These are phyloP conservation scores for Pyrenochaeta sp. DNA, from an alignment of 2,329 filamentous ascomycete genomes.

Conservation along the genomic window DNA sequence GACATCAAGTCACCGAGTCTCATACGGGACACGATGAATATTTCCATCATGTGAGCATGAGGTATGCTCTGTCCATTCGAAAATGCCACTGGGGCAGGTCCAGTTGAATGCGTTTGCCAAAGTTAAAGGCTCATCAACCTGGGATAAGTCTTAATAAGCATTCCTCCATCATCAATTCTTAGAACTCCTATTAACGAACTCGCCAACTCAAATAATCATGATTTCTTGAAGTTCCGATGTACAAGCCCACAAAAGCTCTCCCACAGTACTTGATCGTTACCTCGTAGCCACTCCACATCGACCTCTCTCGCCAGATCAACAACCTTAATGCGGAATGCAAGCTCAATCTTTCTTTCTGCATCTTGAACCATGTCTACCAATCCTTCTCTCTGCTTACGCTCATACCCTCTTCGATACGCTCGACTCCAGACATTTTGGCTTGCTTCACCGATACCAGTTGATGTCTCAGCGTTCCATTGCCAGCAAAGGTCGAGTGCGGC, in stretches of 20 bases:
- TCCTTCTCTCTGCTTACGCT: slow-evolving; percentile 38
- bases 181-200: neutral
- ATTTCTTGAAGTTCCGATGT: slow-evolving; percentile 33
- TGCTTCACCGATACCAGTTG: slow-evolving; percentile 69
- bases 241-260: slow-evolving; percentile 85
- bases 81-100: too few relatives aligned
- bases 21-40: neutral
- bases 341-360: slow-evolving; percentile 33
- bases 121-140: too few relatives aligned
- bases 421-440: slow-evolving; percentile 81
- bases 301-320: slow-evolving; percentile 47
- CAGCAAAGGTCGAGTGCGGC: slow-evolving; percentile 68
- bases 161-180: too few relatives aligned
- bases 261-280: slow-evolving; percentile 76
- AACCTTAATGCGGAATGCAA: slow-evolving; percentile 53
- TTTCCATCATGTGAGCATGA: too few relatives aligned
- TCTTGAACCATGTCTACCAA: slow-evolving; percentile 33
- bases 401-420: slow-evolving; percentile 71
- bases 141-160: too few relatives aligned
- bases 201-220: neutral
- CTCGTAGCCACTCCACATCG: slow-evolving; percentile 75
- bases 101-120: too few relatives aligned
- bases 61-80: too few relatives aligned
- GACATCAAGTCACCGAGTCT: neutral
- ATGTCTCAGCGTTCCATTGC: slow-evolving; percentile 65